Conservation (phyloP, 768 basidiomycete species). For the Macrocybe gigantea region DNA sequence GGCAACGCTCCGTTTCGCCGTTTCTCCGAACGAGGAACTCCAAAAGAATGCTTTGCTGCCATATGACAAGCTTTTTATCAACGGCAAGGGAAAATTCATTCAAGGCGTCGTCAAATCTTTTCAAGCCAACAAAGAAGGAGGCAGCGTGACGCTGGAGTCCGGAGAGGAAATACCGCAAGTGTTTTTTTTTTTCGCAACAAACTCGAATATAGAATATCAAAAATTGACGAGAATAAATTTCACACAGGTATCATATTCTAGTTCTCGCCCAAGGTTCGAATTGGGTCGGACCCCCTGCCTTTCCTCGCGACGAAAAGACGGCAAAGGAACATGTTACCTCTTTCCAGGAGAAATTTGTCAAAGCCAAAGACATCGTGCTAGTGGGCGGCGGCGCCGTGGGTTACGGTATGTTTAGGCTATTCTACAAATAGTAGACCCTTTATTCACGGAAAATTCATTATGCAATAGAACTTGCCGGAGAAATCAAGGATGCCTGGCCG, state of each 20-base stretch:
- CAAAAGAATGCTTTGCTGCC: conserved; percentile 44
- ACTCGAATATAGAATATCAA: no score
- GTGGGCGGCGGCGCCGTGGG: conserved; percentile 56
- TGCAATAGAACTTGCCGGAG: conserved; percentile 32
- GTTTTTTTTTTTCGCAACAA: no score
- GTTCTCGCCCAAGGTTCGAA: conserved; percentile 53
- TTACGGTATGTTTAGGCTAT: conserved; percentile 25
- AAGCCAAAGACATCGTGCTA: conserved; percentile 40
- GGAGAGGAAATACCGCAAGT: conserved; percentile 34
- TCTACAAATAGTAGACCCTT: background rate
- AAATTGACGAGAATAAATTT: no score
- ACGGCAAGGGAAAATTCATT: conserved; percentile 41
- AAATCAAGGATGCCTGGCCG: conserved; percentile 33
- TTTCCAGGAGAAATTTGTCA: conserved; percentile 27
- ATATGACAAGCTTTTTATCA: conserved; percentile 41
- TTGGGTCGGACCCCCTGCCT: conserved; percentile 44
- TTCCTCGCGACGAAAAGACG: conserved; percentile 31
- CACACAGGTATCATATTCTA: conserved; percentile 39
- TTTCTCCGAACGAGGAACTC: conserved; percentile 34
- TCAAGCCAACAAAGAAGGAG: conserved; percentile 29
- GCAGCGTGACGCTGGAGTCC: conserved; percentile 39
- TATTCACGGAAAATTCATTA: background rate
- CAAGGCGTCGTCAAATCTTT: conserved; percentile 30
- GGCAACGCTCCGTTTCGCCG: conserved; percentile 46
- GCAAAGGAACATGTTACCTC: conserved; percentile 17